phyloP scores from a whole-genome alignment of 306 rosid species.

The Cucurbita argyrosperma region DNA sequence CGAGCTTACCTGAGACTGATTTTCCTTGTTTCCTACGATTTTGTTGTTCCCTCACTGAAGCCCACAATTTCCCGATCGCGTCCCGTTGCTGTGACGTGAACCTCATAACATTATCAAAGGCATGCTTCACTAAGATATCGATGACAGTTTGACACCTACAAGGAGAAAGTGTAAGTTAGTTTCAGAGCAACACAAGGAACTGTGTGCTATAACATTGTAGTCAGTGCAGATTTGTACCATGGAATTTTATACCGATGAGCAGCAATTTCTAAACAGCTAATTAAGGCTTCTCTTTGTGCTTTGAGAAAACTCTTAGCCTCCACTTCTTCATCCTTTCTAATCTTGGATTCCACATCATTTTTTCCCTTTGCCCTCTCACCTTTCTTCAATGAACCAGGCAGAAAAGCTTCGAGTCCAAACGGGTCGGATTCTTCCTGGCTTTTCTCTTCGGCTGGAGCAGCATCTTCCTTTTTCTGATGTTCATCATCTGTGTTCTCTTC shows the following conservation, averaged over 20 bases:
- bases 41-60: constrained; percentile 71
- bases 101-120: constrained; percentile 59
- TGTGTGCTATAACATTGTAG: background rate
- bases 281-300: constrained; percentile 68
- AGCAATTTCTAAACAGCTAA: constrained; percentile 73
- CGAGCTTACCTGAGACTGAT: constrained; percentile 80
- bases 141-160: constrained; percentile 89
- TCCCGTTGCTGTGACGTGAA: constrained; percentile 69
- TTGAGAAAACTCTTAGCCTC: constrained; percentile 58
- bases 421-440: constrained; percentile 51
- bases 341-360: constrained; percentile 29
- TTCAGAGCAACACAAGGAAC: background rate
- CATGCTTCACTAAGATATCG: constrained; percentile 82
- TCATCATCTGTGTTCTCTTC: constrained; percentile 18
- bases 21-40: constrained; percentile 70
- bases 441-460: constrained; percentile 16
- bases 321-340: constrained; percentile 34
- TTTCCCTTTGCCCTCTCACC: constrained; percentile 42
- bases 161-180: constrained; percentile 7
- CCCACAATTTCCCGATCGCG: constrained; percentile 76
- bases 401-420: constrained; percentile 77
- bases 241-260: constrained; percentile 70
- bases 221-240: constrained; percentile 27
- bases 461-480: constrained; percentile 12
- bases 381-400: constrained; percentile 46